Evolutionary conservation across 1,284 basidiomycete genomes (phyloP).

Genomic region (Vanrija sp.): DNA sequence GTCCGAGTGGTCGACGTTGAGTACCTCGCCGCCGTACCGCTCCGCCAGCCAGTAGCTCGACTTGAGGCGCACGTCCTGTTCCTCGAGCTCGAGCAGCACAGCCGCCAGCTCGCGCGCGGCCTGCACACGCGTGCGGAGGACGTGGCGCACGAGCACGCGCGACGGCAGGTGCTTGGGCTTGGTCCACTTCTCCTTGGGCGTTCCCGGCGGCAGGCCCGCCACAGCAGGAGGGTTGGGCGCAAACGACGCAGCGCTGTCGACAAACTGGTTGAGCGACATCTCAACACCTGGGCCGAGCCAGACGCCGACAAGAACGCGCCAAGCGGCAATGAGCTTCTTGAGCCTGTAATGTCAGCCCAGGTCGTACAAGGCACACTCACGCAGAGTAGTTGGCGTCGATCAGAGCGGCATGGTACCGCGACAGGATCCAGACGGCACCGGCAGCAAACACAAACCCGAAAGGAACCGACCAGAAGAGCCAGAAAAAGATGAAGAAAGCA

Average conservation of each 20-base stretch:
- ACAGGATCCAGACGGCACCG: slow-evolving; percentile 63
- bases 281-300: slow-evolving; percentile 82
- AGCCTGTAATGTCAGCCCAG: slow-evolving; percentile 24
- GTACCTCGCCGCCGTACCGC: slow-evolving; percentile 33
- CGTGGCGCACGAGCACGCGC: slow-evolving; percentile 75
- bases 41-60: slow-evolving; percentile 46
- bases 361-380: slow-evolving; percentile 54
- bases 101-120: slow-evolving; percentile 67
- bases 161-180: slow-evolving; percentile 60
- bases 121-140: slow-evolving; percentile 71
- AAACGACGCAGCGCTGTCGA: slow-evolving; percentile 31
- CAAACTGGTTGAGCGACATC: slow-evolving; percentile 69
- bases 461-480: slow-evolving; percentile 65
- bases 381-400: slow-evolving; percentile 68
- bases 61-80: slow-evolving; percentile 28
- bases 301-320: slow-evolving; percentile 83
- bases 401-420: slow-evolving; percentile 62
- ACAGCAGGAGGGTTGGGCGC: slow-evolving; percentile 40
- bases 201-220: slow-evolving; percentile 31
- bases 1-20: slow-evolving; percentile 17
- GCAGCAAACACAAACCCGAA: slow-evolving; percentile 54
- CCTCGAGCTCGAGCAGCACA: slow-evolving; percentile 65
- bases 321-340: slow-evolving; percentile 77
- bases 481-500: slow-evolving; percentile 76
- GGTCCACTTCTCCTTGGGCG: slow-evolving; percentile 30